phyloP scores from a whole-genome alignment of 2,329 filamentous ascomycete species.

The Thielaviopsis cerberus region DNA sequence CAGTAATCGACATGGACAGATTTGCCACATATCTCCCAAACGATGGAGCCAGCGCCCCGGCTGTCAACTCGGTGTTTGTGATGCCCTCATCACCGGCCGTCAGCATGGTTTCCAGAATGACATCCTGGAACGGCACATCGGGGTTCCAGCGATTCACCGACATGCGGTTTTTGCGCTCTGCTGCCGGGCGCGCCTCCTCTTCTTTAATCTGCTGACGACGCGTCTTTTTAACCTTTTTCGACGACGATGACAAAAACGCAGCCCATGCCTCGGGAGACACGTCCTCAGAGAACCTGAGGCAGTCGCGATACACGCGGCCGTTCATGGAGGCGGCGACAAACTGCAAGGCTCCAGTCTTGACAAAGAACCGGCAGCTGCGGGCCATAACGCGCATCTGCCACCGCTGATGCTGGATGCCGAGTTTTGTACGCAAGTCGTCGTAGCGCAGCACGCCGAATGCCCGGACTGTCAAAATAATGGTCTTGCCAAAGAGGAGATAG shows the following conservation, averaged over 20 bases:
- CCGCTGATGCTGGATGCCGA: constrained; percentile 33
- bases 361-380: constrained; percentile 39
- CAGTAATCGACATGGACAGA: constrained; percentile 14
- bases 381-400: constrained; percentile 44
- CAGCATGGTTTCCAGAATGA: constrained; percentile 20
- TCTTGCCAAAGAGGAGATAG: constrained; percentile 36
- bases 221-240: constrained; percentile 11
- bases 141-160: constrained; percentile 8
- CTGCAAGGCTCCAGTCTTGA: constrained; percentile 33
- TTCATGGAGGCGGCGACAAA: constrained; percentile 38
- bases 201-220: constrained; percentile 11
- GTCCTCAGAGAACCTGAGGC: constrained; percentile 38
- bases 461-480: constrained; percentile 36
- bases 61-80: constrained; percentile 21
- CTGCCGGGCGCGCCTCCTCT: constrained; percentile 4
- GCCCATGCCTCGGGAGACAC: constrained; percentile 38
- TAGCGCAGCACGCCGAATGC: constrained; percentile 41
- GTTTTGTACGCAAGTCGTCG: constrained; percentile 37
- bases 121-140: constrained; percentile 12
- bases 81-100: constrained; percentile 18
- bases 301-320: constrained; percentile 40
- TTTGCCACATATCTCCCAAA: constrained; percentile 20
- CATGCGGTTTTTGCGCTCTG: background rate
- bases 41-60: constrained; percentile 19
- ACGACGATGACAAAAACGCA: constrained; percentile 23